Percentiles rank a stretch among this genome's conserved stretches.
Evolutionary conservation across 208 protist genomes (phyloP).

Genomic region (Crithidia bombi): DNA sequence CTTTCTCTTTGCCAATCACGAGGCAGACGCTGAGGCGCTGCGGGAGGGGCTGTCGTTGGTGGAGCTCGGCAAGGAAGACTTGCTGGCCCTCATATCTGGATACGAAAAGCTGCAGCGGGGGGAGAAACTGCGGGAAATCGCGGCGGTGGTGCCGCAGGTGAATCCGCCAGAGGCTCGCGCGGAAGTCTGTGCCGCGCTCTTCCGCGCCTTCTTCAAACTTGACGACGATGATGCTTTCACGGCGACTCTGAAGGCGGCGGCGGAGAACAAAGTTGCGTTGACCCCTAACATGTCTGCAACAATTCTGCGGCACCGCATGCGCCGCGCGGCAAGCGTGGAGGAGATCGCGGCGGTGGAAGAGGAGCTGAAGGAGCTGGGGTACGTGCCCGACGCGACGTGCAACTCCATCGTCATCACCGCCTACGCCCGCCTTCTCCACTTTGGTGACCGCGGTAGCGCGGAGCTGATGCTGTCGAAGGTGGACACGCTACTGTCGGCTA

Average conservation of each 20-base stretch:
- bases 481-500: constrained; percentile 85
- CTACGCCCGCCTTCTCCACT: constrained; percentile 84
- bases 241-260: constrained; percentile 52
- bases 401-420: constrained; percentile 89
- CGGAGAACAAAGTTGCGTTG: constrained; percentile 49
- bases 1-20: constrained; percentile 79
- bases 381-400: constrained; percentile 77
- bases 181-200: constrained; percentile 58
- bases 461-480: constrained; percentile 91
- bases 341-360: constrained; percentile 79
- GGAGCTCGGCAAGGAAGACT: constrained; percentile 62
- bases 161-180: constrained; percentile 24
- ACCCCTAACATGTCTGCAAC: constrained; percentile 55
- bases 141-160: constrained; percentile 39
- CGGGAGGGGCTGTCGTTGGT: constrained; percentile 50
- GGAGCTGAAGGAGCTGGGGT: constrained; percentile 62
- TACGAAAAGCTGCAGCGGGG: constrained; percentile 76
- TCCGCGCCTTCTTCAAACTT: constrained; percentile 63
- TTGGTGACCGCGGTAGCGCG: constrained; percentile 81
- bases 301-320: constrained; percentile 78
- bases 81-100: constrained; percentile 80
- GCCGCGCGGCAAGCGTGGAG: constrained; percentile 62
- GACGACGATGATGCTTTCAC: constrained; percentile 71
- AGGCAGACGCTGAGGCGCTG: constrained; percentile 65
- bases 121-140: constrained; percentile 65